Percentiles rank a stretch among this genome's conserved stretches.
These are phyloP conservation scores for Pichia thaimueangensis DNA, from an alignment of 805 yeast species.

Conservation along the genomic window DNA sequence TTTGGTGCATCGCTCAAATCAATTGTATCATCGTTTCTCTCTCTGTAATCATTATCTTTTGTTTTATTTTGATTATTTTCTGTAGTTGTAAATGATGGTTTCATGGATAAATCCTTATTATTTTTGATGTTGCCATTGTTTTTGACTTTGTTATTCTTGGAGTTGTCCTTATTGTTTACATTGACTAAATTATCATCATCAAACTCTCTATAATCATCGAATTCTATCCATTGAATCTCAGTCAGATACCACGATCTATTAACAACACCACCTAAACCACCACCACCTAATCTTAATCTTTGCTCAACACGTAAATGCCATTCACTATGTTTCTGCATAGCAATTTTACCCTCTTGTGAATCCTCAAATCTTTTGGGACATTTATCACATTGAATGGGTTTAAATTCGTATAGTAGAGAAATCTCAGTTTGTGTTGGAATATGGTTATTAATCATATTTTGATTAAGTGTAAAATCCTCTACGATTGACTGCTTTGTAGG, in stretches of 20 bases:
- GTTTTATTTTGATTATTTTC: conserved; percentile 13
- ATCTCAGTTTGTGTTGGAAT: conserved; percentile 30
- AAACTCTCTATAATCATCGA: conserved; percentile 46
- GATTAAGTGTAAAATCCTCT: conserved; percentile 22
- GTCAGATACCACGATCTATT: conserved; percentile 79
- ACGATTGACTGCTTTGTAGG: conserved; percentile 19
- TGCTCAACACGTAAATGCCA: conserved; percentile 95
- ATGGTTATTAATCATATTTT: conserved; percentile 35
- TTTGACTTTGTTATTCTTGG: not conserved
- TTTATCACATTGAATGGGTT: conserved; percentile 76
- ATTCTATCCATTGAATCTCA: conserved; percentile 64
- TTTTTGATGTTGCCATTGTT: conserved; percentile 4
- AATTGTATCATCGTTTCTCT: conserved; percentile 4
- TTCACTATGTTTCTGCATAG: conserved; percentile 69
- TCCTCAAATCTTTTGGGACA: conserved; percentile 83
- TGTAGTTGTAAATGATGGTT: not conserved
- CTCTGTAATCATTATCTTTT: conserved; percentile 1
- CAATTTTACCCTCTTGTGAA: conserved; percentile 46
- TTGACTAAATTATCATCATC: conserved; percentile 10
- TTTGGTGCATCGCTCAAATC: conserved; percentile 28
- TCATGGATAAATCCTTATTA: not conserved
- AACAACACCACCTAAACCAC: conserved; percentile 46
- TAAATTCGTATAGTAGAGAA: conserved; percentile 45
- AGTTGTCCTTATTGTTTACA: conserved; percentile 14
- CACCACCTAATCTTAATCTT: conserved; percentile 40